These are phyloP conservation scores for Oehlia diaphana DNA, from an alignment of 192 early-diverging fungal species.

Conservation along the genomic window DNA sequence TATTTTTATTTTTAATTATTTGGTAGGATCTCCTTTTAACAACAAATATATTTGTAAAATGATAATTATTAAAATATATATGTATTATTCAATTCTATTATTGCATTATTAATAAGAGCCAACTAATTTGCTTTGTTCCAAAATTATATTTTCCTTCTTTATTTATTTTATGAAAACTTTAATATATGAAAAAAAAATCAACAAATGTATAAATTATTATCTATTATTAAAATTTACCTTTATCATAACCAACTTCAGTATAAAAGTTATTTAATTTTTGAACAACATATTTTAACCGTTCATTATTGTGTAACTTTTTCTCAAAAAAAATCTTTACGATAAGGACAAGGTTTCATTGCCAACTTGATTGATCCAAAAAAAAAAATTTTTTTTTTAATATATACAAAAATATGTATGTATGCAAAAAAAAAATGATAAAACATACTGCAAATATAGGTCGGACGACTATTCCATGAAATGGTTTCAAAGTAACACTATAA, in stretches of 20 bases:
- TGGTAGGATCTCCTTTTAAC: too few species aligned
- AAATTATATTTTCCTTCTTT: background rate
- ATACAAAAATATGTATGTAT: background rate
- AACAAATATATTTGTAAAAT: too few species aligned
- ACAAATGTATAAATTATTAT: too few species aligned
- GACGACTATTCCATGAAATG: constrained; percentile 71
- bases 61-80: too few species aligned
- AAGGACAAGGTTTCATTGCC: constrained; percentile 92
- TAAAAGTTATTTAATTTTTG: constrained; percentile 64
- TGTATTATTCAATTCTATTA: too few species aligned
- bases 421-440: background rate
- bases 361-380: constrained; percentile 44
- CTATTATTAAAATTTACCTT: constrained; percentile 9
- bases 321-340: constrained; percentile 82
- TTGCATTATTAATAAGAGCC: too few species aligned
- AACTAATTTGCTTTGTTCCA: background rate
- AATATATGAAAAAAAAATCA: too few species aligned
- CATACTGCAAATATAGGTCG: constrained; percentile 66
- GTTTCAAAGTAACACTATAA: constrained; percentile 68
- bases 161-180: background rate
- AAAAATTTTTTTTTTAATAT: background rate
- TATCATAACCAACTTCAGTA: constrained; percentile 28
- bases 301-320: too few species aligned
- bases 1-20: too few species aligned
- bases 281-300: constrained; percentile 74